phyloP scores from a whole-genome alignment of 768 basidiomycete genomes.

The Termitomyces sp. region DNA sequence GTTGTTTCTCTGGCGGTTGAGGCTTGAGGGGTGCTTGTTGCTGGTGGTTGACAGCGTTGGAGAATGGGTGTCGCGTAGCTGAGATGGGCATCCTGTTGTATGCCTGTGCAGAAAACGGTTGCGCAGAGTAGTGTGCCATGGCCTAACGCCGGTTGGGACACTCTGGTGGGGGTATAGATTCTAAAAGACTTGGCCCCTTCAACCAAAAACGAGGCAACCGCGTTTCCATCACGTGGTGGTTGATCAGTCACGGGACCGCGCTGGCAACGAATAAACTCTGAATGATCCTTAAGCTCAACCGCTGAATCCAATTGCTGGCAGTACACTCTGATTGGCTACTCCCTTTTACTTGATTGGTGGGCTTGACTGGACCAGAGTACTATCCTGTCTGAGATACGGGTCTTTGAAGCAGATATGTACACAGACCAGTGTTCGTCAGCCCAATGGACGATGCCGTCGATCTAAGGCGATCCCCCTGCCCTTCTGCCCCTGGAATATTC shows the following conservation, averaged over 20 bases:
- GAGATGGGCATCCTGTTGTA: constrained; percentile 24
- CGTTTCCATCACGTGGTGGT: constrained; percentile 19
- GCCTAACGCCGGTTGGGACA: constrained; percentile 24
- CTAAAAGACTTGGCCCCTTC: not conserved
- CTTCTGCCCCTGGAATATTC: not conserved
- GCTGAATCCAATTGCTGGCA: not conserved
- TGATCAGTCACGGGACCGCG: constrained; percentile 16
- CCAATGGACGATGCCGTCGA: not conserved
- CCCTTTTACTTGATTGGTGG: not conserved
- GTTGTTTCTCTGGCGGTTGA: constrained; percentile 25
- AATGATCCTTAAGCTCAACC: not conserved
- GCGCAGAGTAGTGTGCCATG: constrained; percentile 21
- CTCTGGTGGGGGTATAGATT: constrained; percentile 6
- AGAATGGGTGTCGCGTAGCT: constrained; percentile 24
- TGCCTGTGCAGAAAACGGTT: constrained; percentile 15
- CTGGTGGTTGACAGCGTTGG: constrained; percentile 25
- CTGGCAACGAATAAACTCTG: no score
- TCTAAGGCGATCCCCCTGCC: not conserved
- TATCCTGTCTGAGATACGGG: no score
- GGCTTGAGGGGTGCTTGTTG: constrained; percentile 17
- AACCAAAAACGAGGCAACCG: constrained; percentile 18
- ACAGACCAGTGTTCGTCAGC: not conserved
- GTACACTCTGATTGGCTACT: not conserved
- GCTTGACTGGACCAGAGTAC: no score
- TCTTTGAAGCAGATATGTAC: not conserved